Evolutionary conservation across 441 rosid genomes (phyloP).

Genomic region (Euphorbia schlechtendalii): DNA sequence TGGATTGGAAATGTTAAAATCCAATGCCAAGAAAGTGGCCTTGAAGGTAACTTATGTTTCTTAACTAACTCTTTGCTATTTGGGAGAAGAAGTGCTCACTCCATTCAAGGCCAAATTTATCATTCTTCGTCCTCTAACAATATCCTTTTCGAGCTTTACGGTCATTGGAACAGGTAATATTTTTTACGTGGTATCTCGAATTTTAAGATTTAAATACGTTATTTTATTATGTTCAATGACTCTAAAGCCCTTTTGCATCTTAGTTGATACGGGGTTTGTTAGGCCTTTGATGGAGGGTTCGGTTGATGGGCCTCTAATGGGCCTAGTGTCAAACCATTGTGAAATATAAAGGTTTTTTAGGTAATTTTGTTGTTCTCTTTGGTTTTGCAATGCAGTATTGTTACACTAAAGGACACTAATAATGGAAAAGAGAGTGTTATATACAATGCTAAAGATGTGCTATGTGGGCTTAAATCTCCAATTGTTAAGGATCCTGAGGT

Average conservation of each 20-base stretch:
- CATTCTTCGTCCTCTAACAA: conserved; percentile 32
- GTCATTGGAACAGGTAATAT: conserved; percentile 72
- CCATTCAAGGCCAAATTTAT: conserved; percentile 55
- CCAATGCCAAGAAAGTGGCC: conserved; percentile 52
- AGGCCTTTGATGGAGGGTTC: too few relatives aligned
- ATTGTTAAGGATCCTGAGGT: conserved; percentile 50
- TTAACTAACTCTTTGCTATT: conserved; percentile 36
- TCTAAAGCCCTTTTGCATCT: too few relatives aligned
- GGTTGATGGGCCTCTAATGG: too few relatives aligned
- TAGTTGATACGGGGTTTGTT: too few relatives aligned
- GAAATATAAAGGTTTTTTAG: too few relatives aligned
- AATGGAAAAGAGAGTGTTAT: conserved; percentile 40
- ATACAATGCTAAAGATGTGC: conserved; percentile 51
- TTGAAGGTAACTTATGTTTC: conserved; percentile 49
- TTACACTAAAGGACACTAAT: conserved; percentile 41
- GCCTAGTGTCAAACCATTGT: too few relatives aligned
- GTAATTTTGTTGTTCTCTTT: background rate
- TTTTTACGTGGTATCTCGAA: too few relatives aligned
- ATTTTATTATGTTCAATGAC: too few relatives aligned
- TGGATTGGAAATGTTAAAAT: conserved; percentile 62
- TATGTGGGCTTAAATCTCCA: conserved; percentile 49
- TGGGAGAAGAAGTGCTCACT: conserved; percentile 34
- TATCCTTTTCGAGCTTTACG: conserved; percentile 45
- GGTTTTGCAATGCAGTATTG: conserved; percentile 32
- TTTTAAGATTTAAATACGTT: too few relatives aligned